Evolutionary conservation across 2,329 filamentous ascomycete species (phyloP).

Genomic region (Ceratocystis huliohia): DNA sequence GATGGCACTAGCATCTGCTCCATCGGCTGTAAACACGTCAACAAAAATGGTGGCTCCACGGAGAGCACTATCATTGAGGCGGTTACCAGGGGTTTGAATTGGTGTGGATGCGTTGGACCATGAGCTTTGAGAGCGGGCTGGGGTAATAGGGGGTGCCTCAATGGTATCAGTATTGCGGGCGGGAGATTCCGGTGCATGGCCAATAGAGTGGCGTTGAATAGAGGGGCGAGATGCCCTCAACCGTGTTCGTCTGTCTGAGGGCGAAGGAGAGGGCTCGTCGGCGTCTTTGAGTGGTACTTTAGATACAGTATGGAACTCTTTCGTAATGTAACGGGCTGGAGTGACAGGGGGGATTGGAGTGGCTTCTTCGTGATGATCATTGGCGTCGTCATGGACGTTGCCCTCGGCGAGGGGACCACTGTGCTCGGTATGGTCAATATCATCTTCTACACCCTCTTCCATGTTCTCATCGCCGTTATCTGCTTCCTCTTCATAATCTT

Average conservation of each 20-base stretch:
- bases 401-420: neutral
- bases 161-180: conserved; percentile 20
- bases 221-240: conserved; percentile 20
- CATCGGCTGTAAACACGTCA: conserved; percentile 72
- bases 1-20: conserved; percentile 65
- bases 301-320: conserved; percentile 54
- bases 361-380: conserved; percentile 11
- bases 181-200: conserved; percentile 21
- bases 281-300: conserved; percentile 64
- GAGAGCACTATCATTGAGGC: conserved; percentile 34
- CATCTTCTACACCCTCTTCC: neutral
- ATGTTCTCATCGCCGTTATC: conserved; percentile 18
- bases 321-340: conserved; percentile 40
- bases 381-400: neutral
- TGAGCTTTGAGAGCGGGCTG: conserved; percentile 34
- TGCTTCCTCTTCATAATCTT: neutral
- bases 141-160: conserved; percentile 23
- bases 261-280: conserved; percentile 42
- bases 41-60: conserved; percentile 67
- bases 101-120: conserved; percentile 47
- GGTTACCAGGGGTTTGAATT: conserved; percentile 36
- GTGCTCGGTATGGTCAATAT: too few relatives aligned
- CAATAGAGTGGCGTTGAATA: conserved; percentile 16
- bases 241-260: conserved; percentile 30
- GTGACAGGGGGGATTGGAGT: conserved; percentile 37